Evolutionary conservation across 2,329 filamentous ascomycete species (phyloP), one percentile per base, ranked within the genome.

Genomic region (Diaporthe sp.): DNA sequence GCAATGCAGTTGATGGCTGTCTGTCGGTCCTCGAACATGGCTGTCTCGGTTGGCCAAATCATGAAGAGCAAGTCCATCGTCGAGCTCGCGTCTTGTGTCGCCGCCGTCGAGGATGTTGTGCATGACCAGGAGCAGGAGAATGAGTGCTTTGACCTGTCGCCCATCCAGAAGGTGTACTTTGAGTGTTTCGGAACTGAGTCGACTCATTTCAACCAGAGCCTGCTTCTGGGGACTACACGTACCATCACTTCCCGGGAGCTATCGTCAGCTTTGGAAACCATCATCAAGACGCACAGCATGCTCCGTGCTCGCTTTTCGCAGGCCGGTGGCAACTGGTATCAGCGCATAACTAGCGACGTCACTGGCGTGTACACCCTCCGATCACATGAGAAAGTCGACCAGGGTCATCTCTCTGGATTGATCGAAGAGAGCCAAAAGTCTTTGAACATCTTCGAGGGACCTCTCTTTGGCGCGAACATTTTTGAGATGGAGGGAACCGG

Each of bases 1-100:
- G 88, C 88, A 3, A 90, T 90, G 88, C 86, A 83, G 8, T 2
- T 63, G n/a, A 28, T 63, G 60, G 15, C 60, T 6, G 39, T 63
- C 39, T 63, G 60, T 39, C n/a, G 60, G 13, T 63, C 60, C 39
- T 63, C n/a, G n/a, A 63, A 63, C 39, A 63, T 63, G 60, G 60
- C 37, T 10, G 25, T 63, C 2, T 63, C 60, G n/a, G 60, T 63
- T 22, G 60, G 60, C 22, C 37, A 63, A 31, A 63, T 63, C n/a
- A 63, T 63, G 39, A 63, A 63, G 60, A 63, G 60, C 60, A 63
- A 44, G n/a, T 63, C 60, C 8, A 63, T 63, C 39, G 15, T 63
- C 15, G 60, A 63, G 39, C 60, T 63, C 28, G 60, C 60, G 60
- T 63, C 60, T 6, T 63, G 37, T 28, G 60, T 63, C 60, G 31